A percentile compares a stretch with the other conserved stretches of the same genome.
Evolutionary conservation across 2,329 filamentous ascomycete species (phyloP).

Genomic region (Paraphaeosphaeria minitans): DNA sequence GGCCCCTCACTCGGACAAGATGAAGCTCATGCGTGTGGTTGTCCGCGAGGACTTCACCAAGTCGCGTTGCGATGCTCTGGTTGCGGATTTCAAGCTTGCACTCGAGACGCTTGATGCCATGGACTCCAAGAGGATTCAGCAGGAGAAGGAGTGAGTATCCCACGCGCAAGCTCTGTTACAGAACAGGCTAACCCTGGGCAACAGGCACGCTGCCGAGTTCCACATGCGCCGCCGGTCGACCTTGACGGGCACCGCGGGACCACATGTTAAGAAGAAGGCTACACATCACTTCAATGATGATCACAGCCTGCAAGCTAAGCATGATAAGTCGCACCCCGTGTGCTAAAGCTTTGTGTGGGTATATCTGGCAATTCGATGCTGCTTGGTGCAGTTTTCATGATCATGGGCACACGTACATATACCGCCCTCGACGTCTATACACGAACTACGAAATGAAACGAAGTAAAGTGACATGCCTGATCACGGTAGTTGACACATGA

Average conservation of each 20-base stretch:
- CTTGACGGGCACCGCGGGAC: conserved; percentile 27
- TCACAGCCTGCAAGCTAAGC: conserved; percentile 88
- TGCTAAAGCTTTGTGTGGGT: conserved; percentile 59
- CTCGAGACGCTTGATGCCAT: conserved; percentile 72
- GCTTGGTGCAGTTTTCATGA: neutral
- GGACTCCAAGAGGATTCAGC: conserved; percentile 72
- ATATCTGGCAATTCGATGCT: neutral
- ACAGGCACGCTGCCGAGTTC: conserved; percentile 32
- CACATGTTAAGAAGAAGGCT: conserved; percentile 42
- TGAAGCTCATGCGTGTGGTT: conserved; percentile 92
- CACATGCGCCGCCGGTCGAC: conserved; percentile 22
- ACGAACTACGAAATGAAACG: neutral
- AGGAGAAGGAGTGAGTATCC: conserved; percentile 66
- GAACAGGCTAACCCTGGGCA: conserved; percentile 17
- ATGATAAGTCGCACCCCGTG: conserved; percentile 85
- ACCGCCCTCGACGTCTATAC: neutral
- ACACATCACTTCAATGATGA: conserved; percentile 66
- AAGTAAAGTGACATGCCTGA: neutral
- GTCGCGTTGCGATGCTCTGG: conserved; percentile 76
- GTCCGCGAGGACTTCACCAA: conserved; percentile 91
- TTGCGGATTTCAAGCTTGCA: conserved; percentile 79
- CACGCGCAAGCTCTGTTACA: neutral
- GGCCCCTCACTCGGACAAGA: conserved; percentile 80
- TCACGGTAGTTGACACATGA: neutral
- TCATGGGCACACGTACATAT: neutral